Base-by-base conservation (phyloP, 768 basidiomycete genomes). In the Lactarius sp. region DNA sequence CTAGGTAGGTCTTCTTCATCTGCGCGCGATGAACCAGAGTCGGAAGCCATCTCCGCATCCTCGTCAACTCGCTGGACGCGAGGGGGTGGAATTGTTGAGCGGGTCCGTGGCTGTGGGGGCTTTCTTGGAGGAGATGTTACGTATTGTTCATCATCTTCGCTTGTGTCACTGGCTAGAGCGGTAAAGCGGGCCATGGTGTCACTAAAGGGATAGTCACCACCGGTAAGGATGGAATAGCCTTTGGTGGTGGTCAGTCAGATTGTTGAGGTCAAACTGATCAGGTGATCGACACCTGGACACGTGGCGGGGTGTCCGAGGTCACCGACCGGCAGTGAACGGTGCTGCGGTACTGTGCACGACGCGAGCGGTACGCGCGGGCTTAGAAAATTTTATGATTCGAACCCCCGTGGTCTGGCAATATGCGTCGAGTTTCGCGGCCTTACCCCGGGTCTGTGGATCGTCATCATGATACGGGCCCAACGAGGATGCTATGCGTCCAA, bases 1-100 rank as follows among this genome's bases (percentile, higher is more conserved):
- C 73, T 73, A 16, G 75, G 62, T 16, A 78, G 68, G 52, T 83
- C 82, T 50, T 84, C 83, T 66, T 83, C 83, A 34, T 81, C 75
- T 77, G 85, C 79, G 50, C 78, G 78, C 20, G 82, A 82, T 20
- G 70, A 68, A 46, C 73, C 72, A 18, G 77, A 75, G 42, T 60
- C 66, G 33, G 56, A 59, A 2, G n/a, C 49, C 66, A 60, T 66
- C 41, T 67, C 59, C 4, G 59, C 63, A 27, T 60, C 64, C 31
- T 60, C 64, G 51, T 62, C 52, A 41, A 33, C 52, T 22, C 31
- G 46, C 14, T 34, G 50, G 36, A 51, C 37, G n/a, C 59, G 52
- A 18, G 65, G 42, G 8, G 59, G 27, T 49, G 44, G 47, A 34
- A 53, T 46, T 7, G 14, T 9, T 34, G 53, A 31, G 42, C 39